Evolutionary conservation across 2,329 filamentous ascomycete species (phyloP).

Genomic region (Botrytis paeoniae): DNA sequence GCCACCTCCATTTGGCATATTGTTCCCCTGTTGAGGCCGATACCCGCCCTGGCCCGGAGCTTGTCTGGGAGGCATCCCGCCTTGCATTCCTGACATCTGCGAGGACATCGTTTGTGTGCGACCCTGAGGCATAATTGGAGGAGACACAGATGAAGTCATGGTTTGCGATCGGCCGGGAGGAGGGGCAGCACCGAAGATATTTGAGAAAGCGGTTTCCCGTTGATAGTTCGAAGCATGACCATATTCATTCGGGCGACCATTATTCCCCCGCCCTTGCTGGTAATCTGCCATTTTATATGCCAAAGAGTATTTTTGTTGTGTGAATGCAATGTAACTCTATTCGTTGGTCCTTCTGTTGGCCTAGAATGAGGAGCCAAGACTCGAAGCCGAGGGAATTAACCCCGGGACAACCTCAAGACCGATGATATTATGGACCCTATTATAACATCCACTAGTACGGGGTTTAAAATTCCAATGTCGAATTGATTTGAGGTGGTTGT

Average conservation of each 20-base stretch:
- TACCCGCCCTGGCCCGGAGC: slow-evolving; percentile 44
- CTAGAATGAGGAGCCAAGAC: slow-evolving; percentile 23
- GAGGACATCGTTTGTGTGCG: slow-evolving; percentile 73
- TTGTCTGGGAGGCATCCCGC: slow-evolving; percentile 47
- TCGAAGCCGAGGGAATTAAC: slow-evolving; percentile 32
- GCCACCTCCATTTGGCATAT: slow-evolving; percentile 31
- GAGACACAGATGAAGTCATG: slow-evolving; percentile 77
- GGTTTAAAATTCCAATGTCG: not conserved
- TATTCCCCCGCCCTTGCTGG: slow-evolving; percentile 60
- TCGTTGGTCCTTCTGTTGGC: slow-evolving; percentile 11
- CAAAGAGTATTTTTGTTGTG: slow-evolving; percentile 17
- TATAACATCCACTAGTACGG: not conserved
- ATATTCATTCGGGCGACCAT: slow-evolving; percentile 41
- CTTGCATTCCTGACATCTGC: slow-evolving; percentile 40
- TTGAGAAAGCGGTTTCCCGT: slow-evolving; percentile 91
- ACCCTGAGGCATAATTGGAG: slow-evolving; percentile 56
- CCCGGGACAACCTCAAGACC: slow-evolving; percentile 25
- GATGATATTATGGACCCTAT: not conserved
- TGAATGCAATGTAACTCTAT: slow-evolving; percentile 12
- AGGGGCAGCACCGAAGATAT: slow-evolving; percentile 87
- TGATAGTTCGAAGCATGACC: slow-evolving; percentile 57
- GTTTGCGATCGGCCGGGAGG: slow-evolving; percentile 89
- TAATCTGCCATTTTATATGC: slow-evolving; percentile 51
- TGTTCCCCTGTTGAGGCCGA: slow-evolving; percentile 22
- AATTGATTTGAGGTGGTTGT: slow-evolving; percentile 9